A percentile compares a stretch with the other conserved stretches of the same genome.
These are phyloP conservation scores for Hibiscus tridactylites DNA, from an alignment of 345 rosid genomes.

Conservation along the genomic window DNA sequence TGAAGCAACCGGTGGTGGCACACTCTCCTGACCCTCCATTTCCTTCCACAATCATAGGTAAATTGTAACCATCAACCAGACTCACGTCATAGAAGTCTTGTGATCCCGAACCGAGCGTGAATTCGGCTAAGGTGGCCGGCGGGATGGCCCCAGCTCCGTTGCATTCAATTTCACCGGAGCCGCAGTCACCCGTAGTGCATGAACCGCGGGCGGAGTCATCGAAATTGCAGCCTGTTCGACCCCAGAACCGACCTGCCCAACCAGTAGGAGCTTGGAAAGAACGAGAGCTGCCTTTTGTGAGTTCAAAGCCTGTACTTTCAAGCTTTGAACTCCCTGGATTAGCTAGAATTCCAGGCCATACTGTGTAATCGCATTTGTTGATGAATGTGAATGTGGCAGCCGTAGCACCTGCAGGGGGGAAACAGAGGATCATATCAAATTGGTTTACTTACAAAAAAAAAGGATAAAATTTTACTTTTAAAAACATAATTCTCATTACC, in stretches of 20 bases:
- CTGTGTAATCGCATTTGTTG: conserved; percentile 52
- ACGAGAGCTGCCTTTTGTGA: conserved; percentile 37
- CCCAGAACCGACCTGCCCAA: conserved; percentile 86
- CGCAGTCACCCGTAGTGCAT: conserved; percentile 64
- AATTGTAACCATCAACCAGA: conserved; percentile 61
- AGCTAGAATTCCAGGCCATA: conserved; percentile 73
- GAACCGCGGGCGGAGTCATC: conserved; percentile 43
- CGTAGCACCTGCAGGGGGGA: conserved; percentile 23
- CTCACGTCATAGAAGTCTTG: conserved; percentile 70
- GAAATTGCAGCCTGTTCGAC: conserved; percentile 52
- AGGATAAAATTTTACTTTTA: background rate
- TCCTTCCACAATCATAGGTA: conserved; percentile 49
- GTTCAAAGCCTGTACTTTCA: conserved; percentile 54
- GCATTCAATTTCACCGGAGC: conserved; percentile 54
- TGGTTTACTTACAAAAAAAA: conserved; percentile 8
- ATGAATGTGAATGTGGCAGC: conserved; percentile 48
- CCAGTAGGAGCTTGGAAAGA: conserved; percentile 44
- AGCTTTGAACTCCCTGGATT: conserved; percentile 39
- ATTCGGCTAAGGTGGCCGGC: conserved; percentile 66
- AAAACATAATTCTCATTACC: conserved; percentile 13
- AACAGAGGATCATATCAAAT: background rate
- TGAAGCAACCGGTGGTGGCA: conserved; percentile 45
- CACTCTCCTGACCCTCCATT: conserved; percentile 37
- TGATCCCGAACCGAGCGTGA: conserved; percentile 59
- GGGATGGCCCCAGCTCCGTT: conserved; percentile 61